These are phyloP conservation scores for Cubamyces lactineus DNA, from an alignment of 768 basidiomycete species.

Conservation along the genomic window DNA sequence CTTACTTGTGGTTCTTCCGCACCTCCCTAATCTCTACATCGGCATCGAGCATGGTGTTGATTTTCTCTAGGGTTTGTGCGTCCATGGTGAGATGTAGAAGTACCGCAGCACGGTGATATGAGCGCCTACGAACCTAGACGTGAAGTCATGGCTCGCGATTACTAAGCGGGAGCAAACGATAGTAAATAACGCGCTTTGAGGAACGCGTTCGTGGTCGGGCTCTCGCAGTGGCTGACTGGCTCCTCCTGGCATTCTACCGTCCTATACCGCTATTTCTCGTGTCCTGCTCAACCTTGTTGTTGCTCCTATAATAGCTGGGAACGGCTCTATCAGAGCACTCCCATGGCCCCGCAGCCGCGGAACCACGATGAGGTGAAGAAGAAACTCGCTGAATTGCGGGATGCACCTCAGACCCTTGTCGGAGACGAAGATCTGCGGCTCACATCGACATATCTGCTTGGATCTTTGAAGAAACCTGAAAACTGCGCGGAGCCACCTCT, in stretches of 20 bases:
- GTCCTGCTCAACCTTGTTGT: neutral
- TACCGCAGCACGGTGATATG: conserved; percentile 4
- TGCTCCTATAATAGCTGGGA: neutral
- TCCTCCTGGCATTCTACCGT: conserved; percentile 21
- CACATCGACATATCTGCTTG: conserved; percentile 60
- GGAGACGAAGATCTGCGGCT: conserved; percentile 51
- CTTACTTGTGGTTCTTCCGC: conserved; percentile 21
- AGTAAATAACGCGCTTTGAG: conserved; percentile 18
- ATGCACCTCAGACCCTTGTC: conserved; percentile 57
- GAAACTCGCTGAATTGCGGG: conserved; percentile 59
- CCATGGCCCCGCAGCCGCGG: conserved; percentile 23
- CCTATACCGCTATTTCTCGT: neutral
- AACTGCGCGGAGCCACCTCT: conserved; percentile 37
- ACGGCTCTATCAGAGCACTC: neutral
- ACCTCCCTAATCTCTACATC: conserved; percentile 73
- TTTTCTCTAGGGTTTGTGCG: conserved; percentile 51
- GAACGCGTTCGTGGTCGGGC: conserved; percentile 14
- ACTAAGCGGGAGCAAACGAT: conserved; percentile 4
- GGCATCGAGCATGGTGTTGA: conserved; percentile 62
- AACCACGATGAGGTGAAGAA: conserved; percentile 45
- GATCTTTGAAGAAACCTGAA: conserved; percentile 12
- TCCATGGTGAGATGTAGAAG: conserved; percentile 49
- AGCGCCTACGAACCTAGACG: neutral
- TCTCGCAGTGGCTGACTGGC: neutral
- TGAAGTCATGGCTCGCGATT: neutral